Evolutionary conservation across 1,284 basidiomycete genomes (phyloP).

Genomic region (Ustilago vetiveriae): DNA sequence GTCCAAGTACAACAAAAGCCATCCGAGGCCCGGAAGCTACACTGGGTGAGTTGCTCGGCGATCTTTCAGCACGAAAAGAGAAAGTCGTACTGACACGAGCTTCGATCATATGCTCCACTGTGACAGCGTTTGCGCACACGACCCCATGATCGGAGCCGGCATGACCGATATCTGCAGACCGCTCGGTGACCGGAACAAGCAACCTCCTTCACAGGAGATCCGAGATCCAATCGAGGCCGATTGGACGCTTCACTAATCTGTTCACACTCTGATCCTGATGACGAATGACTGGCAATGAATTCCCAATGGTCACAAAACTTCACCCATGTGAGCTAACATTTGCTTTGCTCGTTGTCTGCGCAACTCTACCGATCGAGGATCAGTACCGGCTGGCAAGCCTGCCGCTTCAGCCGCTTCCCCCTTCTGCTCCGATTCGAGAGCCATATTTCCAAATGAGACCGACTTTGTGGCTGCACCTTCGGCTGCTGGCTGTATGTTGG

Average conservation of each 20-base stretch:
- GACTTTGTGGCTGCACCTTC: constrained; percentile 18
- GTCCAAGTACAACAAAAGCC: not conserved
- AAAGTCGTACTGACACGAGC: not conserved
- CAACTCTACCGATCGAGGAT: constrained; percentile 30
- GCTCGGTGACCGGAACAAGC: not conserved
- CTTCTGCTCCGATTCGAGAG: constrained; percentile 31
- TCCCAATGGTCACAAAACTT: constrained; percentile 11
- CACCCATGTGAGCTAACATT: constrained; percentile 36
- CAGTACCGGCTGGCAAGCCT: constrained; percentile 23
- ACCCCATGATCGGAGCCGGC: constrained; percentile 10
- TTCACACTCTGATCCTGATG: not conserved
- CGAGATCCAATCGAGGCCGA: not conserved
- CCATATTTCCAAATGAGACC: constrained; percentile 40
- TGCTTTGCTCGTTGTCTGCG: constrained; percentile 23
- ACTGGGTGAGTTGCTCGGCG: constrained; percentile 14
- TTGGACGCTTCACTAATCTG: constrained; percentile 4
- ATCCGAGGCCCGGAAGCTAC: constrained; percentile 7
- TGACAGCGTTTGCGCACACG: constrained; percentile 14
- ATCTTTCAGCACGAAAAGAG: no score
- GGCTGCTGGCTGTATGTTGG: constrained; percentile 3
- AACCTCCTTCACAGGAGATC: not conserved
- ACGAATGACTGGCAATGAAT: not conserved
- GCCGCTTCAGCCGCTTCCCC: constrained; percentile 24
- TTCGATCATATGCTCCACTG: no score
- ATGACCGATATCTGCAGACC: constrained; percentile 12